A percentile compares a stretch with the other conserved stretches of the same genome.
Evolutionary conservation across 176 grass and related monocot genomes (phyloP).

Genomic region (Phyllostachys edulis): DNA sequence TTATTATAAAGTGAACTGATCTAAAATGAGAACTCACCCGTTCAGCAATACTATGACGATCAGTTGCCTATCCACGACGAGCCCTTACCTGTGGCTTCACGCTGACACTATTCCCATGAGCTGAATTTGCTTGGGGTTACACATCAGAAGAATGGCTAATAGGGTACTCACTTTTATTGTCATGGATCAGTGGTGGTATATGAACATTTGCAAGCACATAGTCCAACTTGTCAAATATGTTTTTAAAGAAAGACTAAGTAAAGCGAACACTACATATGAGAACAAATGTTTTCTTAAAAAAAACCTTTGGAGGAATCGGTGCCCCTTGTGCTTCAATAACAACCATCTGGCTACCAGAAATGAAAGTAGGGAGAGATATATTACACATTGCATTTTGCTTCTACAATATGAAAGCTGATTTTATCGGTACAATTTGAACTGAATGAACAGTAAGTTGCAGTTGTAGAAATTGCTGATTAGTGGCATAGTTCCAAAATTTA

Average conservation of each 20-base stretch:
- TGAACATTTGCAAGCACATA: constrained; percentile 24
- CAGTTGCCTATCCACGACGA: constrained; percentile 72
- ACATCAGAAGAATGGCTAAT: constrained; percentile 42
- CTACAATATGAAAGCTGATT: constrained; percentile 37
- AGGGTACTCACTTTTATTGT: constrained; percentile 41
- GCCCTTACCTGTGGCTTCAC: constrained; percentile 62
- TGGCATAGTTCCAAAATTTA: constrained; percentile 9
- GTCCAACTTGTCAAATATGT: constrained; percentile 14
- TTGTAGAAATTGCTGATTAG: neutral
- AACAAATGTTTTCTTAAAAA: constrained; percentile 9
- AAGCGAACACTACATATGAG: neutral
- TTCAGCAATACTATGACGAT: constrained; percentile 89
- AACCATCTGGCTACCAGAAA: constrained; percentile 30
- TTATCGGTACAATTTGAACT: constrained; percentile 11
- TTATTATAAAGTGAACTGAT: constrained; percentile 1
- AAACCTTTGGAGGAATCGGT: constrained; percentile 38
- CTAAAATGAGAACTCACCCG: constrained; percentile 42
- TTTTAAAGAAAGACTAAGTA: constrained; percentile 6
- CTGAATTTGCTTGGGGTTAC: constrained; percentile 40
- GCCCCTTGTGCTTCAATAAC: constrained; percentile 42
- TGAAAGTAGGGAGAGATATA: constrained; percentile 40
- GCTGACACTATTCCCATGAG: constrained; percentile 31
- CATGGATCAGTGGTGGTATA: constrained; percentile 20
- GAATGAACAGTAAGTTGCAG: neutral
- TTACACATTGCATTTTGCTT: constrained; percentile 49